These are phyloP conservation scores for Alternaria burnsii DNA, from an alignment of 2,329 filamentous ascomycete species.

Conservation along the genomic window DNA sequence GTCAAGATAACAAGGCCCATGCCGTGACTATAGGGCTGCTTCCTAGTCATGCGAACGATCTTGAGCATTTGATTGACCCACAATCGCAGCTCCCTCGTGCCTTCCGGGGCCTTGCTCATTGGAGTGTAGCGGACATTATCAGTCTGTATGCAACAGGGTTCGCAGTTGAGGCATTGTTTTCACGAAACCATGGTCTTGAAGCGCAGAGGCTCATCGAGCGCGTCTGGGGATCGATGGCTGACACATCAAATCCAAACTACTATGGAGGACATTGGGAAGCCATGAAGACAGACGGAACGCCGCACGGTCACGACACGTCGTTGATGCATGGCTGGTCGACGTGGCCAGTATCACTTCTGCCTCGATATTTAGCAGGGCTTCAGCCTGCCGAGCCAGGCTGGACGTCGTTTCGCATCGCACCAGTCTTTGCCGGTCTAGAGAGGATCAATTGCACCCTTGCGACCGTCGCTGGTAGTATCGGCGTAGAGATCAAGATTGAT, in stretches of 20 bases:
- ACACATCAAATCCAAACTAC: background rate
- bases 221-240: background rate
- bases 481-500: no score
- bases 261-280: background rate
- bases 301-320: background rate
- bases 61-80: no score
- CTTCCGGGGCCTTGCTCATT: background rate
- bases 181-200: background rate
- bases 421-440: no score
- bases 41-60: no score
- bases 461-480: no score
- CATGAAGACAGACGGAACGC: background rate
- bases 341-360: background rate
- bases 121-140: background rate
- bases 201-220: background rate
- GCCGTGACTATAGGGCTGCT: no score
- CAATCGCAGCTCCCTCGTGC: no score
- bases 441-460: no score
- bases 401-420: background rate
- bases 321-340: background rate
- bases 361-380: background rate
- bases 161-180: background rate
- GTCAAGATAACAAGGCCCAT: no score
- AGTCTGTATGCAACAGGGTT: background rate
- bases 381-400: background rate